These are phyloP conservation scores for Collybiopsis confluens DNA, from an alignment of 768 basidiomycete genomes.

Conservation along the genomic window DNA sequence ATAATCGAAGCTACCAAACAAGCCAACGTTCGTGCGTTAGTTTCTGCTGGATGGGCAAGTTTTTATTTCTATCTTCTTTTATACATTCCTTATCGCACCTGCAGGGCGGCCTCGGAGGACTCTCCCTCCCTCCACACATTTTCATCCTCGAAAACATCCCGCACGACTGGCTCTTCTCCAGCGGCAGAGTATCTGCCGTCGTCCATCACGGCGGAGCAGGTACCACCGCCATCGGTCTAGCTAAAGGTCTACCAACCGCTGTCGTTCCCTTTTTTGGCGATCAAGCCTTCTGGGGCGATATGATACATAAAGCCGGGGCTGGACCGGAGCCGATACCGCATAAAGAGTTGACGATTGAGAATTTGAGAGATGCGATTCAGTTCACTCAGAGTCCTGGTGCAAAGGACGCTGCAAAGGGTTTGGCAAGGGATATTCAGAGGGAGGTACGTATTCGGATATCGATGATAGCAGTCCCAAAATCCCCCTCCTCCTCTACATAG, in stretches of 20 bases:
- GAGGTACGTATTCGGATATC: constrained; percentile 32
- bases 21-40: constrained; percentile 54
- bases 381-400: constrained; percentile 43
- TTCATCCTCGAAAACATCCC: constrained; percentile 66
- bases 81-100: not conserved
- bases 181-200: constrained; percentile 50
- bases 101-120: constrained; percentile 52
- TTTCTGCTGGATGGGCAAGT: constrained; percentile 59
- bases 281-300: constrained; percentile 57
- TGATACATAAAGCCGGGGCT: constrained; percentile 58
- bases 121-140: constrained; percentile 44
- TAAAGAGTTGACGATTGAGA: constrained; percentile 43
- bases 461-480: not conserved
- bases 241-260: constrained; percentile 55
- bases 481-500: constrained; percentile 20
- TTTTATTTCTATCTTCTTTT: not conserved
- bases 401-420: constrained; percentile 39
- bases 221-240: constrained; percentile 59
- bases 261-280: constrained; percentile 69
- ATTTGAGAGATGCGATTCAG: constrained; percentile 48
- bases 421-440: constrained; percentile 46
- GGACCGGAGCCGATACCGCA: constrained; percentile 59
- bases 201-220: constrained; percentile 67
- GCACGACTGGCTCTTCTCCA: constrained; percentile 65
- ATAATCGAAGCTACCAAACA: constrained; percentile 55